Conservation (phyloP, 805 yeast genomes). For the Sugiyamaella smithiae region DNA sequence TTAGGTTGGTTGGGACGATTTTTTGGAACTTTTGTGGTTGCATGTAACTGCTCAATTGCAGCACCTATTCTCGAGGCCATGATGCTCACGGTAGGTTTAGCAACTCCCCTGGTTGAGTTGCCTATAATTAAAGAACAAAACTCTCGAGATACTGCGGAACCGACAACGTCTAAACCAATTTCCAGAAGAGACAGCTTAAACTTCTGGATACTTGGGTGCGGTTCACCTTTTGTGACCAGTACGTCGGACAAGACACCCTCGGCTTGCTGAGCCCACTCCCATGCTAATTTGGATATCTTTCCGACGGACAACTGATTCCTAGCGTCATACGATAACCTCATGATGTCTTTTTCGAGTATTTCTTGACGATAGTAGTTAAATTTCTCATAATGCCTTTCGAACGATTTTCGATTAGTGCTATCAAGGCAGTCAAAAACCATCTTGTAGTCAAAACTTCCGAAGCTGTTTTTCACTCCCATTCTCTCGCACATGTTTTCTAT, state of each 20-base stretch:
- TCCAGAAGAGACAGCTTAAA: background rate
- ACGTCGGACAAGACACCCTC: background rate
- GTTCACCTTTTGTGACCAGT: too few species aligned
- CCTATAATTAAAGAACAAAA: too few species aligned
- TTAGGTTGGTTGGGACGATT: background rate
- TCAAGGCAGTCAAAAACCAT: slow-evolving; percentile 15
- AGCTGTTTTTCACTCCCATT: background rate
- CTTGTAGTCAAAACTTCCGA: slow-evolving; percentile 12
- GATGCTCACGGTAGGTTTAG: background rate
- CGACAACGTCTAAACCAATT: background rate
- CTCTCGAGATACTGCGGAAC: background rate
- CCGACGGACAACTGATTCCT: background rate
- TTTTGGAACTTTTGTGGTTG: background rate
- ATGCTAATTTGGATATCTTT: slow-evolving; percentile 37
- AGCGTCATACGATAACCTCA: background rate
- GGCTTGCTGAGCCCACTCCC: slow-evolving; percentile 50
- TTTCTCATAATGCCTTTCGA: slow-evolving; percentile 64
- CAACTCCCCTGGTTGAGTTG: background rate
- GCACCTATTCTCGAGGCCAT: background rate
- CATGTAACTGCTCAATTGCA: background rate
- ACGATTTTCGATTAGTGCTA: slow-evolving; percentile 29
- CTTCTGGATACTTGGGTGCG: background rate
- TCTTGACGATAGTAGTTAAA: slow-evolving; percentile 75
- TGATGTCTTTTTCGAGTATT: slow-evolving; percentile 49
- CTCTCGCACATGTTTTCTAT: too few species aligned